Percentiles rank a stretch among this genome's conserved stretches.
phyloP scores from a whole-genome alignment of 2,329 filamentous ascomycete genomes.

The Lachnellula subtilissima region DNA sequence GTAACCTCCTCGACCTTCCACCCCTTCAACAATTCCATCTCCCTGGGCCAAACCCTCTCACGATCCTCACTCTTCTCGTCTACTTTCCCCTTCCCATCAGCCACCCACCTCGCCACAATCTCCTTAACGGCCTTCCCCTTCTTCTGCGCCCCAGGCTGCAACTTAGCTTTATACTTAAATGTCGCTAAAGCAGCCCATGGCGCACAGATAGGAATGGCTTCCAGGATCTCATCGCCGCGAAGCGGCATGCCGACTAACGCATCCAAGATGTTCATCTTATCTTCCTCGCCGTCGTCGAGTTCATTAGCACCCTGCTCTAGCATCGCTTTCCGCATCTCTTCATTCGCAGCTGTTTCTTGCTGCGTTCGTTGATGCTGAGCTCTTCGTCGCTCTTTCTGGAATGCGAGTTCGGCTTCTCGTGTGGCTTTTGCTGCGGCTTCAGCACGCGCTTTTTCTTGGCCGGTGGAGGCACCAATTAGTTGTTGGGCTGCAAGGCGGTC shows the following conservation, averaged over 20 bases:
- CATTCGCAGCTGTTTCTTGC: conserved; percentile 69
- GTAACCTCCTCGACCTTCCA: conserved; percentile 80
- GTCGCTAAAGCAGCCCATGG: conserved; percentile 59
- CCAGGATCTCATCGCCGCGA: conserved; percentile 76
- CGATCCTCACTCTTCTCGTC: conserved; percentile 57
- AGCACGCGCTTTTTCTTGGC: conserved; percentile 62
- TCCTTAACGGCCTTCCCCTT: conserved; percentile 94
- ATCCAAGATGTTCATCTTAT: conserved; percentile 55
- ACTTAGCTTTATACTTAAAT: conserved; percentile 91
- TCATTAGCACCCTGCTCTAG: conserved; percentile 55
- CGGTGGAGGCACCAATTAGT: conserved; percentile 73
- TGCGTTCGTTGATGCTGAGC: conserved; percentile 77
- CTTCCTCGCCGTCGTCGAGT: conserved; percentile 54
- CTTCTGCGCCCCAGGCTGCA: conserved; percentile 85
- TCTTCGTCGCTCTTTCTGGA: conserved; percentile 67
- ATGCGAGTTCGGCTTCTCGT: conserved; percentile 67
- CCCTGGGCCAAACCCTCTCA: conserved; percentile 78
- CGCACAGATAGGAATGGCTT: conserved; percentile 58
- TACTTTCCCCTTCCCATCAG: conserved; percentile 53
- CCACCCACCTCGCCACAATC: conserved; percentile 76
- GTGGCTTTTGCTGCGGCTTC: conserved; percentile 63
- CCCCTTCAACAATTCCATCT: conserved; percentile 76
- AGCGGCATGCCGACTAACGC: conserved; percentile 72
- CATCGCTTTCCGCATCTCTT: conserved; percentile 60
- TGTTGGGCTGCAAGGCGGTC: conserved; percentile 79